A percentile compares a stretch with the other conserved stretches of the same genome.
phyloP scores from a whole-genome alignment of 176 grass and related monocot species.

The Bolboschoenus planiculmis region DNA sequence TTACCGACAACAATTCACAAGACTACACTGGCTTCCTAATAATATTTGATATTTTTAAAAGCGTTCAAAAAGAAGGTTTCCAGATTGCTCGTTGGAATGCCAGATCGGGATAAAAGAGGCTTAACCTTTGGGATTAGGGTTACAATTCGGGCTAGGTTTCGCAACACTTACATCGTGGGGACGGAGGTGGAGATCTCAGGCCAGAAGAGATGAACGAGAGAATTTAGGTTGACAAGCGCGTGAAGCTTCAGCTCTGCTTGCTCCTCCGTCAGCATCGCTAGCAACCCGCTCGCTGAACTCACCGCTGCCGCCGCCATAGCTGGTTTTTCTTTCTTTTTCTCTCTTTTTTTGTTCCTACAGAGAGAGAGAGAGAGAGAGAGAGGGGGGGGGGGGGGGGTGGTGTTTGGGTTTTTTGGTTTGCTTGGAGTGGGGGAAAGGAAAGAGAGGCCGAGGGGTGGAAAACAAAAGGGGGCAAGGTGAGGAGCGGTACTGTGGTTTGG shows the following conservation, averaged over 20 bases:
- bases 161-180: conserved; percentile 64
- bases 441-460: neutral
- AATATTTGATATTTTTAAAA: neutral
- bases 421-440: conserved; percentile 31
- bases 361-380: neutral
- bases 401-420: conserved; percentile 15
- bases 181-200: conserved; percentile 99
- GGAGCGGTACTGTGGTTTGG: neutral
- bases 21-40: neutral
- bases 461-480: neutral
- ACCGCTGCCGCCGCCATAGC: conserved; percentile 55
- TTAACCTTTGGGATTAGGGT: neutral
- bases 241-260: conserved; percentile 81
- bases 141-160: neutral
- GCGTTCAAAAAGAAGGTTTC: neutral
- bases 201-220: conserved; percentile 92
- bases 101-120: conserved; percentile 20
- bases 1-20: neutral
- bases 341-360: neutral
- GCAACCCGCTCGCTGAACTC: conserved; percentile 85
- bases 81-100: neutral
- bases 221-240: conserved; percentile 82
- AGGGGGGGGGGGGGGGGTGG: neutral
- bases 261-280: conserved; percentile 90
- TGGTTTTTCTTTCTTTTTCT: neutral